Conservation (phyloP, 1,284 basidiomycete genomes). For the Ceratobasidium sp. region DNA sequence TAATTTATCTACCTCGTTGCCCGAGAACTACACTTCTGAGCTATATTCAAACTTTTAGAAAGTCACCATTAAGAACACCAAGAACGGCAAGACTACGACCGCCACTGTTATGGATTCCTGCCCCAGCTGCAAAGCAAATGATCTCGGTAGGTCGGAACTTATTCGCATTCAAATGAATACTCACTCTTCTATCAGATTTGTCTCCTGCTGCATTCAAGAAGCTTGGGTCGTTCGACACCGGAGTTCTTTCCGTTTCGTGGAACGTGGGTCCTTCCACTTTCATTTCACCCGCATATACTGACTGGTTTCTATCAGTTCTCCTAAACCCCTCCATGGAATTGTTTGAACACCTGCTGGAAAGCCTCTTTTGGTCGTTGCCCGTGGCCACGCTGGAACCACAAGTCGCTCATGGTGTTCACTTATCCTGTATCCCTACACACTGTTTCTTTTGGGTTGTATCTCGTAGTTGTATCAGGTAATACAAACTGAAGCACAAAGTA, state of each 20-base stretch:
- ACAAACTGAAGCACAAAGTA: not conserved
- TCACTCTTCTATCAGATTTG: slow-evolving; percentile 18
- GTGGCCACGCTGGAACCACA: slow-evolving; percentile 35
- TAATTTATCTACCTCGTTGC: not conserved
- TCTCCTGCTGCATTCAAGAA: slow-evolving; percentile 39
- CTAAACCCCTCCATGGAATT: too few species aligned
- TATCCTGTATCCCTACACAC: slow-evolving; percentile 27
- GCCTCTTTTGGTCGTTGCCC: slow-evolving; percentile 27
- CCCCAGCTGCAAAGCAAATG: slow-evolving; percentile 35
- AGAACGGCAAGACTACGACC: slow-evolving; percentile 36
- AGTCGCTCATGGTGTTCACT: slow-evolving; percentile 3
- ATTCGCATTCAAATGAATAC: too few species aligned
- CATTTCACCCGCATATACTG: not conserved
- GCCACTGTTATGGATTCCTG: slow-evolving; percentile 41
- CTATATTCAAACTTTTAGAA: slow-evolving; percentile 1
- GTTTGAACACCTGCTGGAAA: not conserved
- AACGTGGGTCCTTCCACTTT: slow-evolving; percentile 15
- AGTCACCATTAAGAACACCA: slow-evolving; percentile 40
- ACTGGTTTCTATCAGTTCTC: not conserved
- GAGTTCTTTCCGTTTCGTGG: slow-evolving; percentile 40
- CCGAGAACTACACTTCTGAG: too few species aligned
- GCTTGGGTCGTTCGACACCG: slow-evolving; percentile 29
- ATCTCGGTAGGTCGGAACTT: slow-evolving; percentile 38
- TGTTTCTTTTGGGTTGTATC: slow-evolving; percentile 6
- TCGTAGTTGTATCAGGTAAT: slow-evolving; percentile 22